Conservation (phyloP, 257 asterid species). For the Jasminum sambac region DNA sequence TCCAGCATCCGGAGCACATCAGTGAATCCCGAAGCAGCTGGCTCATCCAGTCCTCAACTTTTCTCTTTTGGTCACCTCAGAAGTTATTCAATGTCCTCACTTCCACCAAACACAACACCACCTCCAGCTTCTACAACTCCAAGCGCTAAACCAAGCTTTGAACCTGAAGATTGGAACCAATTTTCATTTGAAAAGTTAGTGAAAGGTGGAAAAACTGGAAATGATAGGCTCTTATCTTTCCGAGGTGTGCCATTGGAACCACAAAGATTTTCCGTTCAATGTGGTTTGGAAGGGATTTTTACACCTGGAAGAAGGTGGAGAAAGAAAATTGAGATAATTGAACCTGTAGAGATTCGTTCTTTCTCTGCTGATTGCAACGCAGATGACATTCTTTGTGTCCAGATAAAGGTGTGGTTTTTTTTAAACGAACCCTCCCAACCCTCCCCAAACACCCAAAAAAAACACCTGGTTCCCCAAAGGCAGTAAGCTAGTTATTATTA, state of each 20-base stretch:
- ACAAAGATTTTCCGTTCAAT: slow-evolving; percentile 86
- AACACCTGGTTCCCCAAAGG: neutral
- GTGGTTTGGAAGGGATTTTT: slow-evolving; percentile 97
- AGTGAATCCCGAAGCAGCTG: slow-evolving; percentile 55
- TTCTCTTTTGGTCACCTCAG: slow-evolving; percentile 87
- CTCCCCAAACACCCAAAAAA: neutral
- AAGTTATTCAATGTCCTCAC: slow-evolving; percentile 97
- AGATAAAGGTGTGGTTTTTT: slow-evolving; percentile 63
- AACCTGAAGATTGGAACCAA: slow-evolving; percentile 75
- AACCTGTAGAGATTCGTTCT: slow-evolving; percentile 80
- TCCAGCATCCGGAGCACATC: slow-evolving; percentile 73
- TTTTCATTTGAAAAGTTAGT: slow-evolving; percentile 65
- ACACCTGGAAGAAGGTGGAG: slow-evolving; percentile 97
- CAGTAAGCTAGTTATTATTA: slow-evolving; percentile 10
- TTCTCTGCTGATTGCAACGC: slow-evolving; percentile 85
- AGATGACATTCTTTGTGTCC: slow-evolving; percentile 90
- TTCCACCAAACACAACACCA: slow-evolving; percentile 66
- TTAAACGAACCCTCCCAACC: neutral
- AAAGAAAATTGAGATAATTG: slow-evolving; percentile 88
- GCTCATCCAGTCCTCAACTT: slow-evolving; percentile 77
- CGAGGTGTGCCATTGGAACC: slow-evolving; percentile 90
- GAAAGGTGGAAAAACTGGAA: slow-evolving; percentile 50
- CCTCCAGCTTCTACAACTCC: slow-evolving; percentile 56
- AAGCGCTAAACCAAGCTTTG: slow-evolving; percentile 48
- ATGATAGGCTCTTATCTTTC: slow-evolving; percentile 76